These are phyloP conservation scores for Durotheca rogersii DNA, from an alignment of 495 filamentous ascomycete species.

Conservation along the genomic window DNA sequence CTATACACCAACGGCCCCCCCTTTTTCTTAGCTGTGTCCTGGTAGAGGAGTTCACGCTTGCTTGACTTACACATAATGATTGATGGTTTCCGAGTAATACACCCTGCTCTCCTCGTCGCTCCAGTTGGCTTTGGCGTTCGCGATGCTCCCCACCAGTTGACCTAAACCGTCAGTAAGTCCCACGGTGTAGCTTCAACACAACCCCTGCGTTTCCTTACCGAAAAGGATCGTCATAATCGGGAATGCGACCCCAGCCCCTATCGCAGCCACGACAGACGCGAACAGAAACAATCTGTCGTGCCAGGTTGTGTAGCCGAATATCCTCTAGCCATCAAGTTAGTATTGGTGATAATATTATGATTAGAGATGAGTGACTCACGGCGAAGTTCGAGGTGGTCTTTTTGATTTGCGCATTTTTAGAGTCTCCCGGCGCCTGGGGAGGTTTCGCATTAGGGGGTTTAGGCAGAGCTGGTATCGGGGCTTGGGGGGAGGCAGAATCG, in stretches of 20 bases:
- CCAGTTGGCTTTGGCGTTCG: constrained; percentile 18
- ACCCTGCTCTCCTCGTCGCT: constrained; percentile 15
- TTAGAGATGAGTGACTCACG: constrained; percentile 18
- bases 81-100: constrained; percentile 24
- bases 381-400: constrained; percentile 40
- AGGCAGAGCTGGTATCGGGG: no score
- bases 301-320: constrained; percentile 52
- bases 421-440: background rate
- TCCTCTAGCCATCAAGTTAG: constrained; percentile 40
- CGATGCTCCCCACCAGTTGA: constrained; percentile 41
- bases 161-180: constrained; percentile 35
- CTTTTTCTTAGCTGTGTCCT: constrained; percentile 2
- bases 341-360: background rate
- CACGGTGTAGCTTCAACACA: background rate
- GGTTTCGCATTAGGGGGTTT: background rate
- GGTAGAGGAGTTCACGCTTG: background rate
- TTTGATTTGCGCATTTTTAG: constrained; percentile 27
- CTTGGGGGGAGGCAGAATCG: no score
- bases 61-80: constrained; percentile 32
- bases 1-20: constrained; percentile 28
- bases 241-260: constrained; percentile 53
- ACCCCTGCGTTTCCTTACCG: constrained; percentile 32
- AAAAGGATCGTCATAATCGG: constrained; percentile 53
- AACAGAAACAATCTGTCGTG: constrained; percentile 43
- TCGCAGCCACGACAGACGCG: constrained; percentile 44